Evolutionary conservation across 129 eudicot genomes (phyloP).

Genomic region (Tagetes erecta): DNA sequence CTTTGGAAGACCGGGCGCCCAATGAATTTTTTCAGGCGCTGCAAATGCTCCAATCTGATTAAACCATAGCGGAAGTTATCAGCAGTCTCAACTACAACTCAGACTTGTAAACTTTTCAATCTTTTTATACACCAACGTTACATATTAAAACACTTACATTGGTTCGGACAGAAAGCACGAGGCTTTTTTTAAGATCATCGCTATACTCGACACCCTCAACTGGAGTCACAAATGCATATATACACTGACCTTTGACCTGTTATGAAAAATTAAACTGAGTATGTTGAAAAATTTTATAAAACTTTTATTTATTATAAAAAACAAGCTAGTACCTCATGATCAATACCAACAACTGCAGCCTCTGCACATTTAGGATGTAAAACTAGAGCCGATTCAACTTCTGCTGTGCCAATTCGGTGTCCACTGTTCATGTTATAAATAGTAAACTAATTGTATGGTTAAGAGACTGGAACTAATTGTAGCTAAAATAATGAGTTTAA

Average conservation of each 20-base stretch:
- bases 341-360: constrained; percentile 99
- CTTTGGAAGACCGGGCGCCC: constrained; percentile 98
- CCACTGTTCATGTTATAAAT: constrained; percentile 57
- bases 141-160: constrained; percentile 48
- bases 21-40: constrained; percentile 84
- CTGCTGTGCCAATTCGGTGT: constrained; percentile 99
- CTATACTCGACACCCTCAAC: constrained; percentile 85
- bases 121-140: background rate
- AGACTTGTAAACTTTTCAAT: background rate
- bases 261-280: constrained; percentile 9
- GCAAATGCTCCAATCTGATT: constrained; percentile 98
- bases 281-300: too few relatives aligned
- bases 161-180: constrained; percentile 64
- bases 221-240: constrained; percentile 93
- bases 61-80: background rate
- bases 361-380: constrained; percentile 93
- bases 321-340: constrained; percentile 64
- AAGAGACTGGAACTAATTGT: too few relatives aligned
- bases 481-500: too few relatives aligned
- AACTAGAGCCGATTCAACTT: constrained; percentile 98
- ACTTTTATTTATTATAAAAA: background rate
- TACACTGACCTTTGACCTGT: constrained; percentile 91
- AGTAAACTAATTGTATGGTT: background rate
- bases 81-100: background rate
- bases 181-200: constrained; percentile 89